phyloP scores from a whole-genome alignment of 495 filamentous ascomycete species.

The Cercophora newfieldiana region DNA sequence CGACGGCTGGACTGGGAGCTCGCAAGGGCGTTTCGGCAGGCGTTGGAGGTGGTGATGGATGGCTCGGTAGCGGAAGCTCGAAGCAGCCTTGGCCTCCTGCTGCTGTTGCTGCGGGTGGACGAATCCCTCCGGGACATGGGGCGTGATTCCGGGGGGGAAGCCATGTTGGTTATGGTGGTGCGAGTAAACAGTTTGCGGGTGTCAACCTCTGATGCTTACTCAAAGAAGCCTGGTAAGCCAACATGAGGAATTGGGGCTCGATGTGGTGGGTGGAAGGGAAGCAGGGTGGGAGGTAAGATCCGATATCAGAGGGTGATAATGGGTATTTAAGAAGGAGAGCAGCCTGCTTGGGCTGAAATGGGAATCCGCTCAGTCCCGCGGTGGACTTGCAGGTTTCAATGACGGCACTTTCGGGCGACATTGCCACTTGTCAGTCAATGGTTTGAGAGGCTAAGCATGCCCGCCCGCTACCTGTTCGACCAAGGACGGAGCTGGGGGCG shows the following conservation, averaged over 20 bases:
- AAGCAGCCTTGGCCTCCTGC: slow-evolving; percentile 50
- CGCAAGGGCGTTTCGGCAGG: slow-evolving; percentile 49
- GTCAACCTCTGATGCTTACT: slow-evolving; percentile 6
- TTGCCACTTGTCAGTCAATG: slow-evolving; percentile 46
- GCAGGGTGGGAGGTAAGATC: slow-evolving; percentile 15
- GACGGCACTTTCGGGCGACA: slow-evolving; percentile 37
- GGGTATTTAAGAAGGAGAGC: slow-evolving; percentile 23
- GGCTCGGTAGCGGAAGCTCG: slow-evolving; percentile 54
- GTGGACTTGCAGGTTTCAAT: slow-evolving; percentile 28
- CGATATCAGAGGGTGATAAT: slow-evolving; percentile 24
- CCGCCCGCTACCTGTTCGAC: slow-evolving; percentile 33
- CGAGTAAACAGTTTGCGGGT: neutral
- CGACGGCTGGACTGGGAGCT: slow-evolving; percentile 45
- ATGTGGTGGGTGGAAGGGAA: slow-evolving; percentile 6
- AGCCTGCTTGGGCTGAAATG: slow-evolving; percentile 40
- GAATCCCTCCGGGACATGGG: slow-evolving; percentile 41
- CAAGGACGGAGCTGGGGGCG: slow-evolving; percentile 22
- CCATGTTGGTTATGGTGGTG: slow-evolving; percentile 25
- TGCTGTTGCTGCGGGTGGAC: slow-evolving; percentile 32
- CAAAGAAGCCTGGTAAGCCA: neutral
- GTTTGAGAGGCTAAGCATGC: slow-evolving; percentile 38
- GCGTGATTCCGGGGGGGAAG: slow-evolving; percentile 30
- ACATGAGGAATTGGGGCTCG: neutral
- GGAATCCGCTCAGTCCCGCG: slow-evolving; percentile 31
- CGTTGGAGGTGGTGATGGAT: slow-evolving; percentile 56